phyloP scores from a whole-genome alignment of 2,329 filamentous ascomycete species.

The Aureobasidium sp. region DNA sequence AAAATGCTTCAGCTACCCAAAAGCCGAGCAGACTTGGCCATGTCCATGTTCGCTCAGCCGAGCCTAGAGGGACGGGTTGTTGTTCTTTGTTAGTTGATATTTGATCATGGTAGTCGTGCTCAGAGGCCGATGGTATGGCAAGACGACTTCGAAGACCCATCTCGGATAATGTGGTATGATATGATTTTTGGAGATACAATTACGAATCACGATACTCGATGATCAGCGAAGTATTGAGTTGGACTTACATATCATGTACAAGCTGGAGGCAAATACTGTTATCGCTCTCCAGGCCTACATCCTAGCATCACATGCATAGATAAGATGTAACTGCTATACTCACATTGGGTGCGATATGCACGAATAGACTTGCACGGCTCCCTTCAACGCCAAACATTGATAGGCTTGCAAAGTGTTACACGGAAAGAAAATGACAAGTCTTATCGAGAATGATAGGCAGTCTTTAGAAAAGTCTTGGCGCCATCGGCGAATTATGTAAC shows the following conservation, averaged over 20 bases:
- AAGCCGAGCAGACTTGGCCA: conserved; percentile 22
- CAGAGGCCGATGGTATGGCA: conserved; percentile 14
- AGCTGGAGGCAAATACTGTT: background rate
- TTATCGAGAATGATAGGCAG: background rate
- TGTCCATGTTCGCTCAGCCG: conserved; percentile 21
- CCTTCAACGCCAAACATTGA: background rate
- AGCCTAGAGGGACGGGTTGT: conserved; percentile 19
- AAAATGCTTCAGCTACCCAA: conserved; percentile 23
- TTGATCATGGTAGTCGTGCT: background rate
- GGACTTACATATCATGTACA: background rate
- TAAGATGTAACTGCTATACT: background rate
- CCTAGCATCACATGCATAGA: background rate
- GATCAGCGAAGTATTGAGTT: background rate
- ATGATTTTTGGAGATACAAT: background rate
- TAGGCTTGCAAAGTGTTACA: background rate
- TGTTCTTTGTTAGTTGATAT: conserved; percentile 19
- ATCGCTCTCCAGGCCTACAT: background rate
- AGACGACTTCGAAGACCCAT: conserved; percentile 20
- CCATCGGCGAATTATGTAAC: background rate
- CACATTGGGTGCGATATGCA: background rate
- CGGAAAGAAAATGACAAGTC: background rate
- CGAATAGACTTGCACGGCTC: background rate
- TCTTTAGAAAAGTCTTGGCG: background rate
- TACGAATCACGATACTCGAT: background rate
- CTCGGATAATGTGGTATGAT: background rate